Evolutionary conservation across 768 basidiomycete genomes (phyloP).

Genomic region (Naganishia onofrii): DNA sequence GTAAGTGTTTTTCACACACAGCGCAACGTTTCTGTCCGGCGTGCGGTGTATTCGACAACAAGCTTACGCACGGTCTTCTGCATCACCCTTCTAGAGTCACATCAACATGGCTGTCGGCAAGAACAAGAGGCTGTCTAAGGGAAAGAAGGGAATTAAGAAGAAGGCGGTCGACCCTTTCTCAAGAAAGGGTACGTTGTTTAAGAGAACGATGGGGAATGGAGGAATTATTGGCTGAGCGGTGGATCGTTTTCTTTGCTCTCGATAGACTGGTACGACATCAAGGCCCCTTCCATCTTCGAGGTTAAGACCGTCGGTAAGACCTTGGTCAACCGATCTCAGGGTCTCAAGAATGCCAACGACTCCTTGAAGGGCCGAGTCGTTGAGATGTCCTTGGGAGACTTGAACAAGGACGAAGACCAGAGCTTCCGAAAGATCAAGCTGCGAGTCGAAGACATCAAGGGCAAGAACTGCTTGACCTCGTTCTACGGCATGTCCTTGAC

Average conservation of each 20-base stretch:
- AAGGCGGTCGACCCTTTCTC: slow-evolving; percentile 99
- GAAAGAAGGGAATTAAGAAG: slow-evolving; percentile 78
- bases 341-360: slow-evolving; percentile 98
- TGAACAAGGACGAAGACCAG: slow-evolving; percentile 99
- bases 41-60: not conserved
- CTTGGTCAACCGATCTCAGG: slow-evolving; percentile 94
- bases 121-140: slow-evolving; percentile 98
- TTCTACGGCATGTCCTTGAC: slow-evolving; percentile 99
- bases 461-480: slow-evolving; percentile 98
- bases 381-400: slow-evolving; percentile 92
- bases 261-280: slow-evolving; percentile 94
- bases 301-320: slow-evolving; percentile 96
- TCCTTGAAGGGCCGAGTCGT: slow-evolving; percentile 94
- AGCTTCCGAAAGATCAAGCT: slow-evolving; percentile 99
- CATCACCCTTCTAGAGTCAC: slow-evolving; percentile 16
- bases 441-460: slow-evolving; percentile 72
- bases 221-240: slow-evolving; percentile 4
- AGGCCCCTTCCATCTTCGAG: slow-evolving; percentile 97
- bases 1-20: slow-evolving; percentile 2
- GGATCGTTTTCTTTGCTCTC: slow-evolving; percentile 46
- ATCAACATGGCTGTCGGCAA: slow-evolving; percentile 56
- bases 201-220: slow-evolving; percentile 54
- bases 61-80: not conserved
- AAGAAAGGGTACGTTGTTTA: slow-evolving; percentile 62
- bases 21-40: not conserved